Evolutionary conservation across 441 rosid genomes (phyloP).

Genomic region (Pelargonium myrrhifolium): DNA sequence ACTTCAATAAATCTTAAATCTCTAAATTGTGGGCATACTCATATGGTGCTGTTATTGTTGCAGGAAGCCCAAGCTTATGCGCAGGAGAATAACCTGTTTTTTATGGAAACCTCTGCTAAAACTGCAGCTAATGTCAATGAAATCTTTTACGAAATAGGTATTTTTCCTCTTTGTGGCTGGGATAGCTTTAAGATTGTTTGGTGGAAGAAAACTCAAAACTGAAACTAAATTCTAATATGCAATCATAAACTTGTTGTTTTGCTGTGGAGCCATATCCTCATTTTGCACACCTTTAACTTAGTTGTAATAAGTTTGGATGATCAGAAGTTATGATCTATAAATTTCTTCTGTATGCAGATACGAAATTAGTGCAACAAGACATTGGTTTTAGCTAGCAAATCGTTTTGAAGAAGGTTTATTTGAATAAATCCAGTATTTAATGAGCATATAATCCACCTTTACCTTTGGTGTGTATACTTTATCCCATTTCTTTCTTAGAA

Average conservation of each 20-base stretch:
- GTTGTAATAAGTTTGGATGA: no score
- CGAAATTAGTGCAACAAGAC: no score
- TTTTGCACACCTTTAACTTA: no score
- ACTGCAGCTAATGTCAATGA: slow-evolving; percentile 85
- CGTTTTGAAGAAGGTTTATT: no score
- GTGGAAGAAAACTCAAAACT: background rate
- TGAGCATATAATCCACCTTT: no score
- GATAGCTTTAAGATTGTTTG: background rate
- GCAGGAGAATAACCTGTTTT: slow-evolving; percentile 79
- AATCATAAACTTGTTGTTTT: background rate
- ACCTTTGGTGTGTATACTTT: no score
- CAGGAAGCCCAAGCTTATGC: slow-evolving; percentile 94
- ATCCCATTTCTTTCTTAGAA: no score
- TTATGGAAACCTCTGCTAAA: slow-evolving; percentile 95
- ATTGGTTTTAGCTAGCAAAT: no score
- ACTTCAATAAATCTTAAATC: background rate
- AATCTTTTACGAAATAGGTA: slow-evolving; percentile 86
- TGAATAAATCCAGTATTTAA: no score
- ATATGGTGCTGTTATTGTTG: slow-evolving; percentile 15
- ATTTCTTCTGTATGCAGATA: no score
- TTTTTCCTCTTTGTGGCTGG: background rate
- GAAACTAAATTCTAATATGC: background rate
- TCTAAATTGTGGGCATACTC: background rate
- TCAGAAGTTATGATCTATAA: no score
- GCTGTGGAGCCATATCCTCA: no score